These are phyloP conservation scores for Salix koriyanagi DNA, from an alignment of 345 rosid species.

Conservation along the genomic window DNA sequence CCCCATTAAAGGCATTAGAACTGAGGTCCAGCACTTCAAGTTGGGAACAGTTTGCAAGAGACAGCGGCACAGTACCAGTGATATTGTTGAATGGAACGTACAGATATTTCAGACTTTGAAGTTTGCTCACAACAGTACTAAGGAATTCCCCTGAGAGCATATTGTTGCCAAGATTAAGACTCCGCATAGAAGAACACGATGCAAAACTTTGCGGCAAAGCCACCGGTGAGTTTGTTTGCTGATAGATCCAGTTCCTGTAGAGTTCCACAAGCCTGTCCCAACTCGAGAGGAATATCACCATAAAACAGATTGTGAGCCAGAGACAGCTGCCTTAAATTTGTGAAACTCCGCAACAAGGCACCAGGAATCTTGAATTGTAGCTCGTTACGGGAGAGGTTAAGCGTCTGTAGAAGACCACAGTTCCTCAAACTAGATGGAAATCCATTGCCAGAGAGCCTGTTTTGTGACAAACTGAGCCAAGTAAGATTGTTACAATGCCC, in stretches of 20 bases:
- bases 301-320: slow-evolving; percentile 52
- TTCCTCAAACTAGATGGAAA: slow-evolving; percentile 47
- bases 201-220: slow-evolving; percentile 48
- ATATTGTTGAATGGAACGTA: slow-evolving; percentile 75
- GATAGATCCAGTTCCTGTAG: slow-evolving; percentile 70
- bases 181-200: slow-evolving; percentile 49
- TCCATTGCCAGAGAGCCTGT: slow-evolving; percentile 47
- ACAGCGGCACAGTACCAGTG: slow-evolving; percentile 58
- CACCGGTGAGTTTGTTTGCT: slow-evolving; percentile 54
- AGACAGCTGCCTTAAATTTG: slow-evolving; percentile 51
- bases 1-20: slow-evolving; percentile 63
- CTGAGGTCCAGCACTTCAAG: slow-evolving; percentile 82
- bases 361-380: slow-evolving; percentile 61
- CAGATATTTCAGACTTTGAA: slow-evolving; percentile 46
- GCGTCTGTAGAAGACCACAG: slow-evolving; percentile 52
- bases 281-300: slow-evolving; percentile 68
- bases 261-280: slow-evolving; percentile 53
- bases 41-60: slow-evolving; percentile 52
- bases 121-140: slow-evolving; percentile 52
- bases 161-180: slow-evolving; percentile 69
- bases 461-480: slow-evolving; percentile 48
- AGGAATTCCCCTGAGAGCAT: slow-evolving; percentile 71
- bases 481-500: slow-evolving; percentile 64
- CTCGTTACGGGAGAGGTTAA: slow-evolving; percentile 61
- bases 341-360: slow-evolving; percentile 43